Evolutionary conservation across 2,329 filamentous ascomycete species (phyloP), one percentile per base, ranked within the genome.

Genomic region (Thermochaetoides dissita): DNA sequence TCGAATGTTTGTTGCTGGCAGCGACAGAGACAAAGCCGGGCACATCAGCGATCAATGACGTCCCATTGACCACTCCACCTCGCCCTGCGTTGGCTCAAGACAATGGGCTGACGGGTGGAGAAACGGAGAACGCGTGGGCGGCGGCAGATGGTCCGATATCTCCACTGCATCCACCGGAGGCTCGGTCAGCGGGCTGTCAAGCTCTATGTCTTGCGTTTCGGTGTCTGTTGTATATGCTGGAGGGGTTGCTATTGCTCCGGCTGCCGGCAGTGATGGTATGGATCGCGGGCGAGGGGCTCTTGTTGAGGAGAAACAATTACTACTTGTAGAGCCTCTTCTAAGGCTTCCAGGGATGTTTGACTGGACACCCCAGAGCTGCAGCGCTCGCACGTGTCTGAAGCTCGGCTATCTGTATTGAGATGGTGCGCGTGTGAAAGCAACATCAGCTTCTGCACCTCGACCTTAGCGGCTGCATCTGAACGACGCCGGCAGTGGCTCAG

Each of bases 371-470:
- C 30, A 41, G 10, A 38, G 39, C 40, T 38, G 36, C 36, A 9
- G 37, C 34, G 30, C 11, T 43, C 36, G 42, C 47, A 49, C 47
- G 43, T 47, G 47, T 36, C 38, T 42, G 28, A 34, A 37, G 12
- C 42, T 49, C 42, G 47, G 47, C 42, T 47, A 38, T 49, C 45
- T 40, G 30, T 41, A 24, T 24, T 3, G 5, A 24, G 17, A 24
- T 24, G 17, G 32, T 31, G 33, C 37, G 34, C 34, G 29, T 42
- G 24, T 40, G 39, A 30, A 33, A 40, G 38, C 31, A 28, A 34
- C 33, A 11, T 43, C 42, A 49, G 42, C 44, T 43, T 39, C 42
- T 45, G 47, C 47, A 45, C 34, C 33, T 30, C 11, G n/a, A 32
- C 37, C 46, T 48, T 48, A 40, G 44, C 44, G 41, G 32, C 38